Percentiles rank a stretch among this genome's conserved stretches.
phyloP scores from a whole-genome alignment of 306 rosid genomes.

The Ochetophila trinervis region DNA sequence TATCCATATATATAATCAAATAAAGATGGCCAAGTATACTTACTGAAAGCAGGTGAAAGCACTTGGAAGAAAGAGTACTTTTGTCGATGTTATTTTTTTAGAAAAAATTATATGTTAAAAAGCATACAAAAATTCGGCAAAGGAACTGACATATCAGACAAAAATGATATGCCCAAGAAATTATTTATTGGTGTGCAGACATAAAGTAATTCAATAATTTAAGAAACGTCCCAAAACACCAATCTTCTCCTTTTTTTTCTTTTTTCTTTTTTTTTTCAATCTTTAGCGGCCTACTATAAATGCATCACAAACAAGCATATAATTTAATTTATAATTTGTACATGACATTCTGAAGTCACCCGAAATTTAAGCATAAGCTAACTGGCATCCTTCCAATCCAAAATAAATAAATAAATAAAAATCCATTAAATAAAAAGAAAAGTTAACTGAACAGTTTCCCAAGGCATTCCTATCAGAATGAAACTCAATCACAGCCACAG shows the following conservation, averaged over 20 bases:
- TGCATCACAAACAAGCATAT: not conserved
- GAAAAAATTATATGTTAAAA: too few relatives aligned
- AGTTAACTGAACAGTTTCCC: slow-evolving; percentile 6
- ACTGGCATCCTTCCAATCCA: slow-evolving; percentile 2
- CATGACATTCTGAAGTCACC: slow-evolving; percentile 6
- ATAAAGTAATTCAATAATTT: not conserved
- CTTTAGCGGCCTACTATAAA: not conserved
- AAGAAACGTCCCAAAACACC: slow-evolving; percentile 12
- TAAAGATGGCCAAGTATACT: too few relatives aligned
- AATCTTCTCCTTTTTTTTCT: not conserved
- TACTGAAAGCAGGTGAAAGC: too few relatives aligned
- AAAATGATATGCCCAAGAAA: slow-evolving; percentile 32
- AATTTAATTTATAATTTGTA: not conserved
- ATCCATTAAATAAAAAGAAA: not conserved
- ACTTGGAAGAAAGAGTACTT: too few relatives aligned
- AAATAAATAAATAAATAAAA: not conserved
- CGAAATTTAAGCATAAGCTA: not conserved
- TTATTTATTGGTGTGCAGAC: slow-evolving; percentile 15
- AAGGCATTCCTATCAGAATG: slow-evolving; percentile 9
- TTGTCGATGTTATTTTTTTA: too few relatives aligned
- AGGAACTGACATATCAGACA: slow-evolving; percentile 26
- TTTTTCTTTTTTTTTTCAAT: not conserved
- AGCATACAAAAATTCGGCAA: slow-evolving; percentile 8
- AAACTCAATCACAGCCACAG: slow-evolving; percentile 19
- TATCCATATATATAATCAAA: too few relatives aligned